Base-by-base conservation (phyloP, 2,329 filamentous ascomycete species). In the Ascochyta rabiei region DNA sequence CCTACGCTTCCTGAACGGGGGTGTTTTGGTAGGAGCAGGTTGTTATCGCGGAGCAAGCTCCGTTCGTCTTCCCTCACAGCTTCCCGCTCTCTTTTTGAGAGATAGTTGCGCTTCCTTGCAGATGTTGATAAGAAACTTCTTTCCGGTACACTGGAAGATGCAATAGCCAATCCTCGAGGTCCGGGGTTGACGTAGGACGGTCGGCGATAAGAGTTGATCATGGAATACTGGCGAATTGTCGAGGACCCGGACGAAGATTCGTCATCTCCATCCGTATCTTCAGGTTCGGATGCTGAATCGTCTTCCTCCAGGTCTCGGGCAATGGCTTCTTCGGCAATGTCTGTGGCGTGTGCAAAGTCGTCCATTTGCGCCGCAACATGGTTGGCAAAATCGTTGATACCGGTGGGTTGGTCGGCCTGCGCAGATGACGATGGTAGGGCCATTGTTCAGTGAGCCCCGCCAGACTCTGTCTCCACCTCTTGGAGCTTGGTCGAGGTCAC, bases 151-250 rank as follows among this genome's bases (percentile, higher is more conserved):
- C 74, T 77, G 26, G 86, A 74, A 81, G 89, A 56, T 81, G 86
- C 85, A 23, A 90, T 83, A 54, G 96, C 81, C 4, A 88, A 84
- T 3, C 89, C 87, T 48, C 91, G 82, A 1, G 86, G 83, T 21
- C 88, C 87, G 12, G 88, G 89, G 26, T 88, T 87, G 38, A 95
- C 87, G 69, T 88, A 89, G 62, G 86, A 89, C 1, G 91, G 90
- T 40, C 91, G 84, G 50, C 89, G 86, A 76, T 95, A 96, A 28
- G 84, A 84, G 31, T 84, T 82, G 16, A 81, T 80, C 77, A 89
- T 81, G 15, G 84, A 72, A 53, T 67, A 74, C 42, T 78, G 75
- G 61, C 77, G 75, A 48, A 79, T 64, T 9, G 79, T 77, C 81
- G 81, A 69, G 6, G 64, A 68, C 75, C 79, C 50, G 78, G 62